Conservation (phyloP, 352 stramenopile species). For the Blastocystis sp. region DNA sequence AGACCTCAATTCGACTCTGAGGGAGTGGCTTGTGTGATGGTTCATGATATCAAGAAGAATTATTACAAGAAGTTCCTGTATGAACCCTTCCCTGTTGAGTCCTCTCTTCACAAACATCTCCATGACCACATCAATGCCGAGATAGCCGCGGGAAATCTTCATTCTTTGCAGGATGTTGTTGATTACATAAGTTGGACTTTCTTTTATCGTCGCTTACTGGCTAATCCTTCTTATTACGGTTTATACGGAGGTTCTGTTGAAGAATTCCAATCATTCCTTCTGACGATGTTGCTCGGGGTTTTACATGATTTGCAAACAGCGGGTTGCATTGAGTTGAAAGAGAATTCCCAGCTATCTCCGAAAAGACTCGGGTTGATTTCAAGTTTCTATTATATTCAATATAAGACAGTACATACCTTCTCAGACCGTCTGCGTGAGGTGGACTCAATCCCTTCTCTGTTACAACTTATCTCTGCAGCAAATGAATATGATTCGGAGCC, state of each 20-base stretch:
- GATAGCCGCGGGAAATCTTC: slow-evolving; percentile 85
- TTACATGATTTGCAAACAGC: slow-evolving; percentile 80
- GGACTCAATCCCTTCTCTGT: slow-evolving; percentile 63
- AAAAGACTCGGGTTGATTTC: slow-evolving; percentile 86
- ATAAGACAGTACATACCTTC: slow-evolving; percentile 82
- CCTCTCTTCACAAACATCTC: slow-evolving; percentile 82
- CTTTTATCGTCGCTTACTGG: slow-evolving; percentile 88
- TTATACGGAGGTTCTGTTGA: slow-evolving; percentile 77
- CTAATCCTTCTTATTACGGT: slow-evolving; percentile 93
- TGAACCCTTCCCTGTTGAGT: slow-evolving; percentile 94
- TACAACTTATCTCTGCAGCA: slow-evolving; percentile 72
- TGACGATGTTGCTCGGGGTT: slow-evolving; percentile 77
- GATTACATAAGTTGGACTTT: slow-evolving; percentile 95
- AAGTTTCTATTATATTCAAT: slow-evolving; percentile 91
- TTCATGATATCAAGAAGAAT: slow-evolving; percentile 95
- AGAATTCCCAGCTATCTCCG: slow-evolving; percentile 74
- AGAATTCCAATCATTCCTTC: slow-evolving; percentile 79
- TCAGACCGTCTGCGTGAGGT: slow-evolving; percentile 56
- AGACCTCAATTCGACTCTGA: slow-evolving; percentile 87
- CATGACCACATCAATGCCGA: slow-evolving; percentile 94
- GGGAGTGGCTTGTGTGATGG: slow-evolving; percentile 91
- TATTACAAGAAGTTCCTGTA: slow-evolving; percentile 97
- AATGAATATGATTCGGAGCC: slow-evolving; percentile 90
- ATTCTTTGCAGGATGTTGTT: slow-evolving; percentile 81
- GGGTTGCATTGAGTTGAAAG: slow-evolving; percentile 80